phyloP scores from a whole-genome alignment of 768 basidiomycete genomes.

The Fibroporia radiculosa region DNA sequence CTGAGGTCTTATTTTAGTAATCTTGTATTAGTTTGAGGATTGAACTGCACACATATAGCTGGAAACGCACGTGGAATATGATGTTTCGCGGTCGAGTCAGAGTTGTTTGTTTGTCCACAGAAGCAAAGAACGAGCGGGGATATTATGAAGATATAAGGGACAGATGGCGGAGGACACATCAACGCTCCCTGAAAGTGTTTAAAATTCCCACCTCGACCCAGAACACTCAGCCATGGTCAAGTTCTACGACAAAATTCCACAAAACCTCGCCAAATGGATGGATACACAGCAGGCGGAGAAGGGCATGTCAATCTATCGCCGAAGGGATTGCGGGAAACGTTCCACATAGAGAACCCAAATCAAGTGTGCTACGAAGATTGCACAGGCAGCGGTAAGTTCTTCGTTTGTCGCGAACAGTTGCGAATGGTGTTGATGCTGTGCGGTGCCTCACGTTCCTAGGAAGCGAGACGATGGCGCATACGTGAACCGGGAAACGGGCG shows the following conservation, averaged over 20 bases:
- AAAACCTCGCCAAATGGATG: conserved; percentile 49
- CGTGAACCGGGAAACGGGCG: conserved; percentile 47
- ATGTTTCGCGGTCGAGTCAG: too few species aligned
- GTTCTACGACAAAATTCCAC: conserved; percentile 47
- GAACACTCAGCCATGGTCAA: conserved; percentile 51
- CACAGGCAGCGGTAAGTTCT: conserved; percentile 54
- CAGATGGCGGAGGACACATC: too few species aligned
- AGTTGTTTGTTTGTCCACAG: too few species aligned
- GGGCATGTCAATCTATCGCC: conserved; percentile 65
- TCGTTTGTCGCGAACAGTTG: neutral
- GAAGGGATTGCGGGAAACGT: conserved; percentile 50
- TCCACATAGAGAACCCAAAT: conserved; percentile 46
- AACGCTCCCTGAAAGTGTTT: too few species aligned
- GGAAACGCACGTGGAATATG: too few species aligned
- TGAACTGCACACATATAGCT: too few species aligned
- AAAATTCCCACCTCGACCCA: too few species aligned
- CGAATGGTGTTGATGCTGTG: neutral
- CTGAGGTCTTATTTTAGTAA: too few species aligned
- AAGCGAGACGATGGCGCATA: conserved; percentile 48
- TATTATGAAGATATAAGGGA: too few species aligned
- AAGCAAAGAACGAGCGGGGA: too few species aligned
- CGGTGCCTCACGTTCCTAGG: conserved; percentile 25
- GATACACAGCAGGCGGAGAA: conserved; percentile 40
- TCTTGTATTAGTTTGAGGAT: too few species aligned
- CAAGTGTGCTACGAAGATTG: conserved; percentile 70